Evolutionary conservation across 1,139 yeast genomes (phyloP).

Genomic region (Nakaseomyces bracarensis): DNA sequence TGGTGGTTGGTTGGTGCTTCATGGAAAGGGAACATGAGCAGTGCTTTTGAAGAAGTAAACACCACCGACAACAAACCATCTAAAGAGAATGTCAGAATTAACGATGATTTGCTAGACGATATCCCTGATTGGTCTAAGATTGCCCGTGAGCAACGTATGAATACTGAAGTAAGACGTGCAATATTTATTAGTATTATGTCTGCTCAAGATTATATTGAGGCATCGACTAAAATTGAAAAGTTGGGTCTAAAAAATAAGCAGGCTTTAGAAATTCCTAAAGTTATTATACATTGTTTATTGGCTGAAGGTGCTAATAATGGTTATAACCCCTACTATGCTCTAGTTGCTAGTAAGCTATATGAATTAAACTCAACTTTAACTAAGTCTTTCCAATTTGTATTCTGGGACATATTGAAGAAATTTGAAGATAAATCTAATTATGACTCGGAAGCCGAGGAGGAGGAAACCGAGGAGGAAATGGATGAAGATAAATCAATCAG

Average conservation of each 20-base stretch:
- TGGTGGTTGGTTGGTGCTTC: constrained; percentile 99
- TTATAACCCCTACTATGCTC: constrained; percentile 86
- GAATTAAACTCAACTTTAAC: constrained; percentile 54
- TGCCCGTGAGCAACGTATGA: constrained; percentile 84
- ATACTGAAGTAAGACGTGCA: constrained; percentile 90
- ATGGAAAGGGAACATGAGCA: constrained; percentile 59
- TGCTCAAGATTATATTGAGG: constrained; percentile 85
- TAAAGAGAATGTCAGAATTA: constrained; percentile 20
- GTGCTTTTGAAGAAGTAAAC: constrained; percentile 27
- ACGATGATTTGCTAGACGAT: constrained; percentile 48
- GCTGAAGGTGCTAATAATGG: constrained; percentile 50
- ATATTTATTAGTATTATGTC: constrained; percentile 92
- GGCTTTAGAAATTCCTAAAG: constrained; percentile 78
- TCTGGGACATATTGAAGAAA: constrained; percentile 83
- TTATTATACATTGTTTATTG: constrained; percentile 75
- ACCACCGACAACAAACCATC: constrained; percentile 28
- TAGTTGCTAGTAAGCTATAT: constrained; percentile 70
- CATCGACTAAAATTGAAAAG: constrained; percentile 73
- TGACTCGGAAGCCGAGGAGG: constrained; percentile 33
- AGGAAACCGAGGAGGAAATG: constrained; percentile 23
- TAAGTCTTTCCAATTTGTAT: constrained; percentile 77
- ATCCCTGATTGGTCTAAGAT: constrained; percentile 84
- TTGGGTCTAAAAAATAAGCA: constrained; percentile 73
- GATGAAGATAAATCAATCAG: constrained; percentile 46
- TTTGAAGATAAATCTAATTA: constrained; percentile 48